Percentiles rank a stretch among this genome's conserved stretches.
Evolutionary conservation across 73 alveolate species (phyloP).

Genomic region (Paramecium pentaurelia): DNA sequence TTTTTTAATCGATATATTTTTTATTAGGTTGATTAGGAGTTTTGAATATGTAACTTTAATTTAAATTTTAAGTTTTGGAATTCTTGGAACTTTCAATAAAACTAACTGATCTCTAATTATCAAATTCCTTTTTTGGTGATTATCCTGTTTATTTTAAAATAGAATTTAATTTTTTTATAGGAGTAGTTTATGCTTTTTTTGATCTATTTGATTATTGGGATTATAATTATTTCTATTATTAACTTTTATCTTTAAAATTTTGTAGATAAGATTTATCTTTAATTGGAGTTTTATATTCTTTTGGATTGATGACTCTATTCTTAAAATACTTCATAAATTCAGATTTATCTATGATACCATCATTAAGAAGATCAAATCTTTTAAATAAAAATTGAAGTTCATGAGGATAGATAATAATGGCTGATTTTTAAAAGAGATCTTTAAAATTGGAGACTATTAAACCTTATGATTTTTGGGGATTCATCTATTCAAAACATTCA

Average conservation of each 20-base stretch:
- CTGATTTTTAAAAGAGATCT: not conserved
- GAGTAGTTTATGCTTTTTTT: not conserved
- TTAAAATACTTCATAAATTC: not conserved
- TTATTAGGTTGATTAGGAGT: not conserved
- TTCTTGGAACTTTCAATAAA: not conserved
- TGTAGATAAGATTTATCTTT: not conserved
- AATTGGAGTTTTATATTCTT: not conserved
- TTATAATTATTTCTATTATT: not conserved
- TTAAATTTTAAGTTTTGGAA: not conserved
- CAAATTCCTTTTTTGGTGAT: not conserved
- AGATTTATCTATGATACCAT: not conserved
- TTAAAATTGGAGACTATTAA: not conserved
- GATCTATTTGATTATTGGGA: not conserved
- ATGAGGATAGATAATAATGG: not conserved
- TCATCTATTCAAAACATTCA: not conserved
- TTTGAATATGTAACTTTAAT: not conserved
- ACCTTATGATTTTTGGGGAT: not conserved
- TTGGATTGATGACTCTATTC: not conserved
- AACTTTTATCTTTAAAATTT: not conserved
- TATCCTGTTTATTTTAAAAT: not conserved
- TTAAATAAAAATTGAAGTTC: not conserved
- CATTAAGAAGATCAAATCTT: not conserved
- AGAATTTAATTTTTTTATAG: not conserved
- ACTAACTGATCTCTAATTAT: conserved; percentile 2
- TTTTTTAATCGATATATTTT: conserved; percentile 14